phyloP scores from a whole-genome alignment of 1,284 basidiomycete genomes.

The Stygiomarasmius scandens region DNA sequence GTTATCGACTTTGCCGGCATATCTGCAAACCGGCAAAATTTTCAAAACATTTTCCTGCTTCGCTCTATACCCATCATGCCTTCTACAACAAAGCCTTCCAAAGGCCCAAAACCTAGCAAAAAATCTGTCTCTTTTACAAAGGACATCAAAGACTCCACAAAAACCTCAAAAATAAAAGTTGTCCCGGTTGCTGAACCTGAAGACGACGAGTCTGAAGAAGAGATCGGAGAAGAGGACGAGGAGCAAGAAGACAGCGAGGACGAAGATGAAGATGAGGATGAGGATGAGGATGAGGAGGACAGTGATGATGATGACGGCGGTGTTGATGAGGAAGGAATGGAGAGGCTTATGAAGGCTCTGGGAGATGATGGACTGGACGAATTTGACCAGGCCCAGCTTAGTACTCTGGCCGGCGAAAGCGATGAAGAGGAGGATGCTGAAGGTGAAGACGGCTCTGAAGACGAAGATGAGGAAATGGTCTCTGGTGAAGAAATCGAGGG shows the following conservation, averaged over 20 bases:
- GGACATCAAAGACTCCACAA: neutral
- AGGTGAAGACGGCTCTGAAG: slow-evolving; percentile 37
- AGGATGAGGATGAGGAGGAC: slow-evolving; percentile 34
- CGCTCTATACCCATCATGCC: neutral
- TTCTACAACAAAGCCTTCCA: neutral
- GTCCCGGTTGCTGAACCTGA: neutral
- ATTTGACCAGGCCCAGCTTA: slow-evolving; percentile 55
- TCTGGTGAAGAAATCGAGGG: slow-evolving; percentile 40
- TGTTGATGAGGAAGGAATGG: slow-evolving; percentile 68
- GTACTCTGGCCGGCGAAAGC: slow-evolving; percentile 38
- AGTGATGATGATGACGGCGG: slow-evolving; percentile 56
- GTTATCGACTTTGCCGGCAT: neutral
- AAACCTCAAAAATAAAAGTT: neutral
- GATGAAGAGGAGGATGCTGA: slow-evolving; percentile 39
- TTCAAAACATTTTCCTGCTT: neutral
- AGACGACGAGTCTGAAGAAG: neutral
- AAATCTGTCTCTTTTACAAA: neutral
- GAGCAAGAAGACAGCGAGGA: neutral
- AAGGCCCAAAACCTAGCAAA: neutral
- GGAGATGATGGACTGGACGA: slow-evolving; percentile 72
- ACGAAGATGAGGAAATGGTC: slow-evolving; percentile 32
- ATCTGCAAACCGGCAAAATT: neutral
- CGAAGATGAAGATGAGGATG: slow-evolving; percentile 29
- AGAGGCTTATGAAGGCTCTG: slow-evolving; percentile 64
- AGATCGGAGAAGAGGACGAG: neutral